Conservation (phyloP, 768 basidiomycete species). For the Rhodotorula graminis region DNA sequence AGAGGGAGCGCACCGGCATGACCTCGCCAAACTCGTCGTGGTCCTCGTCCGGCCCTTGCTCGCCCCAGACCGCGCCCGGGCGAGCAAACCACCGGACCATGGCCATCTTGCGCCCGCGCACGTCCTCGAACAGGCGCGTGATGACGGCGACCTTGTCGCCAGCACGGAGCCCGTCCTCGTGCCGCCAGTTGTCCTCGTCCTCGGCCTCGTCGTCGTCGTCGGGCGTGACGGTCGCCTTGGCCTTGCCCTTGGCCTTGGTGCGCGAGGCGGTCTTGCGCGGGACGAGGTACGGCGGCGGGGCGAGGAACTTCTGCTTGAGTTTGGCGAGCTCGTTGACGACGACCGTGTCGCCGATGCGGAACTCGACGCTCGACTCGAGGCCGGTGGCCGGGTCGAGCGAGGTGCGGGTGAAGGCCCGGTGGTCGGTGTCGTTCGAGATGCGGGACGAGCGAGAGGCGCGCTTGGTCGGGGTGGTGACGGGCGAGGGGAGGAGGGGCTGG, state of each 20-base stretch:
- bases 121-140: conserved; percentile 34
- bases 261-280: not conserved
- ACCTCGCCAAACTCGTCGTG: conserved; percentile 2
- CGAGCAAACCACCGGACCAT: conserved; percentile 35
- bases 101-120: conserved; percentile 22
- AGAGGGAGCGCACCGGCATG: conserved; percentile 1
- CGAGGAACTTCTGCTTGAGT: conserved; percentile 31
- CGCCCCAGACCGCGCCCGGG: conserved; percentile 27
- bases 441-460: conserved; percentile 24
- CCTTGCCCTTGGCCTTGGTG: not conserved
- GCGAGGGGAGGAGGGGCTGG: not conserved
- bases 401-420: conserved; percentile 26
- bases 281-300: conserved; percentile 9
- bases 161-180: conserved; percentile 19
- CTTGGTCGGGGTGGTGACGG: conserved; percentile 20
- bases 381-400: not conserved
- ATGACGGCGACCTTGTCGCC: conserved; percentile 37
- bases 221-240: not conserved
- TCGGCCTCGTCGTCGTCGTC: not conserved
- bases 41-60: conserved; percentile 25
- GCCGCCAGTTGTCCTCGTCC: conserved; percentile 16
- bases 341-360: conserved; percentile 21
- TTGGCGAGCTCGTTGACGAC: conserved; percentile 8
- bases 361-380: not conserved
- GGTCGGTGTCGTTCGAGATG: conserved; percentile 28